phyloP scores from a whole-genome alignment of 768 basidiomycete species.

The Hypsizygus marmoreus region DNA sequence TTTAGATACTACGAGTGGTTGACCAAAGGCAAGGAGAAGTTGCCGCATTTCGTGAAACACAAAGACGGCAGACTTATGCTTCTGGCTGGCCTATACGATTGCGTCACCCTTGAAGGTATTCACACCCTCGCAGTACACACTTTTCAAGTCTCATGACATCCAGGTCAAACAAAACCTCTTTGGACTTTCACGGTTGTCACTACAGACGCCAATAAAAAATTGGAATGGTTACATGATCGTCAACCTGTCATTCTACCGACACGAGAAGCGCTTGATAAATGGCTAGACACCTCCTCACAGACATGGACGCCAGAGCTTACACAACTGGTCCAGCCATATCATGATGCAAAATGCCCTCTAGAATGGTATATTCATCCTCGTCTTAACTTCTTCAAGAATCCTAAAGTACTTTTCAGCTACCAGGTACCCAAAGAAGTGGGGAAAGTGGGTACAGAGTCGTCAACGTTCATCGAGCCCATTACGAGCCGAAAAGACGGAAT shows the following conservation, averaged over 20 bases:
- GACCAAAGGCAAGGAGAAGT: constrained; percentile 74
- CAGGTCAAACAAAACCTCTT: constrained; percentile 57
- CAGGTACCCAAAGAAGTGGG: constrained; percentile 89
- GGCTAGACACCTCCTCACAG: constrained; percentile 79
- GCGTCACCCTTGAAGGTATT: constrained; percentile 62
- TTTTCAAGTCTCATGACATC: background rate
- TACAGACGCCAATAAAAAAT: constrained; percentile 65
- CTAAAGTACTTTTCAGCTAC: constrained; percentile 52
- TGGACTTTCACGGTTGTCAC: constrained; percentile 93
- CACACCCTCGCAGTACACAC: background rate
- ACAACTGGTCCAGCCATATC: constrained; percentile 62
- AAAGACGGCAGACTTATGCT: constrained; percentile 70
- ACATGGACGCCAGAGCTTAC: constrained; percentile 65
- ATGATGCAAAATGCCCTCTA: constrained; percentile 49
- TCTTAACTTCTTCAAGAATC: background rate
- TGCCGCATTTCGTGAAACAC: constrained; percentile 81
- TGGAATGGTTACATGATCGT: constrained; percentile 90
- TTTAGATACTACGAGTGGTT: constrained; percentile 94
- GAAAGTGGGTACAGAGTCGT: constrained; percentile 83
- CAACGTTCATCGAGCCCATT: constrained; percentile 81
- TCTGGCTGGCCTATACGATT: constrained; percentile 88
- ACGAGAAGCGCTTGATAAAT: constrained; percentile 58
- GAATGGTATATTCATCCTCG: constrained; percentile 59
- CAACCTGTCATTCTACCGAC: constrained; percentile 80
- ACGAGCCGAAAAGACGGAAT: constrained; percentile 83